Evolutionary conservation across 1,139 yeast genomes (phyloP).

Genomic region (Wickerhamiella infanticola): DNA sequence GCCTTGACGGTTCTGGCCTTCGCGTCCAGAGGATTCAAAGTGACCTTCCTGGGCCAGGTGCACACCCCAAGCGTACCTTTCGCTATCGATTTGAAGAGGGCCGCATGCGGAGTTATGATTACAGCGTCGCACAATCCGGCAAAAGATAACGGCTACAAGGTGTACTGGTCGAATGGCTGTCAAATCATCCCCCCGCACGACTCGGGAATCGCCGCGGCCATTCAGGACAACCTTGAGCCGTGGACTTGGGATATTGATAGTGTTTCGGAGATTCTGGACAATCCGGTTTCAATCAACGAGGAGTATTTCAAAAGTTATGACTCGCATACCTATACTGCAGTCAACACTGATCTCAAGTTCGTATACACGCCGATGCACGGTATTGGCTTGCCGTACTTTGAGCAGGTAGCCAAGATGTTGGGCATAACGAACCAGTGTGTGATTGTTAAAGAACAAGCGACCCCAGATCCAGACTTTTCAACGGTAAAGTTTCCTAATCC

Average conservation of each 20-base stretch:
- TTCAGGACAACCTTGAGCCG: slow-evolving; percentile 46
- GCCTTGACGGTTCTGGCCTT: slow-evolving; percentile 66
- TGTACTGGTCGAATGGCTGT: slow-evolving; percentile 85
- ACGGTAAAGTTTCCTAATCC: slow-evolving; percentile 90
- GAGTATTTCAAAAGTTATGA: neutral
- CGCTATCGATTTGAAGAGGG: slow-evolving; percentile 46
- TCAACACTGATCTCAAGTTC: slow-evolving; percentile 28
- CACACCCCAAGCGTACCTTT: slow-evolving; percentile 94
- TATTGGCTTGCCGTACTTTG: slow-evolving; percentile 42
- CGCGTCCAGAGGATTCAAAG: slow-evolving; percentile 48
- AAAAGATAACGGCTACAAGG: slow-evolving; percentile 86
- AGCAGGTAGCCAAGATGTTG: slow-evolving; percentile 17
- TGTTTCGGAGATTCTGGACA: neutral
- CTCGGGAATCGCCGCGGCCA: slow-evolving; percentile 46
- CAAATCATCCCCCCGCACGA: slow-evolving; percentile 94
- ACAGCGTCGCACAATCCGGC: slow-evolving; percentile 97
- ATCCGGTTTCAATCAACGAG: neutral
- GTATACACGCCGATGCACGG: slow-evolving; percentile 96
- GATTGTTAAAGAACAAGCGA: slow-evolving; percentile 43
- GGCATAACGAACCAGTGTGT: slow-evolving; percentile 24
- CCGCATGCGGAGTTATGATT: slow-evolving; percentile 82
- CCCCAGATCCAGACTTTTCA: slow-evolving; percentile 72
- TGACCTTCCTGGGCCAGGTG: slow-evolving; percentile 45
- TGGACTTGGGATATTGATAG: slow-evolving; percentile 25
- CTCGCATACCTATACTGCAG: neutral